These are phyloP conservation scores for Chlamydomonas asymmetrica DNA, from an alignment of 139 green algal species.

Conservation along the genomic window DNA sequence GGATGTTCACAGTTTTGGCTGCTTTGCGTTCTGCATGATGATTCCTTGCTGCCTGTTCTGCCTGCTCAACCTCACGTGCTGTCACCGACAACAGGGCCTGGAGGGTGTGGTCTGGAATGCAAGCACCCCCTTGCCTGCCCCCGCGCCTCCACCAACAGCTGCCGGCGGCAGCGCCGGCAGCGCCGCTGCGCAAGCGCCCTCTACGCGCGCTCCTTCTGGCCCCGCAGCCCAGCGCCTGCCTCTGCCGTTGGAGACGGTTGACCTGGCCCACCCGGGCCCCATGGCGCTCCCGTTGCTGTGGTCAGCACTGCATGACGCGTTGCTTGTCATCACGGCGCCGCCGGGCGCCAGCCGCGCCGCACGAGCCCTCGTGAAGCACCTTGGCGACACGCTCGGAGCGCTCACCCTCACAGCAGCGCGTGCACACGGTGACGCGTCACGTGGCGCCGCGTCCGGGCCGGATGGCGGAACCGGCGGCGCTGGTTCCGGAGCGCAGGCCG, in stretches of 20 bases:
- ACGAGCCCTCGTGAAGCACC: too few relatives aligned
- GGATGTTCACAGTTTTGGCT: not conserved
- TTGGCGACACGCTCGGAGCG: too few relatives aligned
- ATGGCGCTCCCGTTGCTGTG: conserved; percentile 45
- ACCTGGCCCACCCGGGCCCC: conserved; percentile 40
- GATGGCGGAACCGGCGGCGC: too few relatives aligned
- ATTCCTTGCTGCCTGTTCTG: not conserved
- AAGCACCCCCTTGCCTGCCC: too few relatives aligned
- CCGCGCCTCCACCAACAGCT: too few relatives aligned
- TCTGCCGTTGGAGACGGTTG: conserved; percentile 11
- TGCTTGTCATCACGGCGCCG: too few relatives aligned
- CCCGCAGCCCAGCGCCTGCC: not conserved
- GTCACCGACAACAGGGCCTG: conserved; percentile 29
- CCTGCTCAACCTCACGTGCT: not conserved
- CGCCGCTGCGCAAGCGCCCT: not conserved
- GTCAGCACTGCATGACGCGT: conserved; percentile 48
- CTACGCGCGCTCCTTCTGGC: not conserved
- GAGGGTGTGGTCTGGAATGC: conserved; percentile 47
- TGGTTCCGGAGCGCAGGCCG: too few relatives aligned
- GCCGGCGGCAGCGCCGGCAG: not conserved
- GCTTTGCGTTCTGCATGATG: not conserved
- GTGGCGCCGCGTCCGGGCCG: too few relatives aligned
- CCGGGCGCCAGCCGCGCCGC: too few relatives aligned
- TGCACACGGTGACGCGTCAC: too few relatives aligned
- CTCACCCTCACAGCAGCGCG: too few relatives aligned